Evolutionary conservation across 495 filamentous ascomycete species (phyloP), one percentile per base, ranked within the genome.

Genomic region (Penicillium coffeae): DNA sequence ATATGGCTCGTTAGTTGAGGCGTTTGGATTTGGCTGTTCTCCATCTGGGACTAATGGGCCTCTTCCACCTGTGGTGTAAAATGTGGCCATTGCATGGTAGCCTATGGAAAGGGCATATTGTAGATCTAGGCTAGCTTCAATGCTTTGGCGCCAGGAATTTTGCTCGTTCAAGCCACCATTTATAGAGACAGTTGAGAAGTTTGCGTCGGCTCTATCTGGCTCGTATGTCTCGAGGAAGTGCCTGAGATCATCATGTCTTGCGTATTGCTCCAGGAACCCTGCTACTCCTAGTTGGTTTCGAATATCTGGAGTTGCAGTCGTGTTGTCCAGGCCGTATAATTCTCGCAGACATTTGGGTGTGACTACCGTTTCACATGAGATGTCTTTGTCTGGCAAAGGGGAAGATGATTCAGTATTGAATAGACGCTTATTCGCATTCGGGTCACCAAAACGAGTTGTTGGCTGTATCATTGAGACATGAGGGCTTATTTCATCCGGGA

Each of bases 1-100:
- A 59, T 90, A 95, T 0, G 89, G 89, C 71, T 95, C 88, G 55
- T 90, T 91, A 34, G 79, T 64, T 53, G 83, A 79, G 6, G 67
- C 62, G 13, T 54, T 52, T 0, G 55, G 27, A 14, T 63, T 58
- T 3, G 75, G 63, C 8, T 74, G 55, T 19, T 76, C 78, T 3
- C 76, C 60, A 18, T 81, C 72, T 4, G 80, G 73, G 1, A 84
- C 63, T 47, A 83, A 71, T 3, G 72, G 74, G 13, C 80, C 83
- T 3, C 77, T 74, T 2, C 83, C 83, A 1, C 72, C 83, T n/a
- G 86, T 89, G 38, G 76, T 78, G 60, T 84, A 89, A 62, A 78
- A 87, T 1, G 73, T 77, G 9, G 78, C 71, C 9, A 79, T 64
- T 3, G 81, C 64, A 14, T 81, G 78, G 48, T 83, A 79, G 10